Base-by-base conservation (phyloP, 495 filamentous ascomycete genomes). In the Hypoxylon cercidicola region DNA sequence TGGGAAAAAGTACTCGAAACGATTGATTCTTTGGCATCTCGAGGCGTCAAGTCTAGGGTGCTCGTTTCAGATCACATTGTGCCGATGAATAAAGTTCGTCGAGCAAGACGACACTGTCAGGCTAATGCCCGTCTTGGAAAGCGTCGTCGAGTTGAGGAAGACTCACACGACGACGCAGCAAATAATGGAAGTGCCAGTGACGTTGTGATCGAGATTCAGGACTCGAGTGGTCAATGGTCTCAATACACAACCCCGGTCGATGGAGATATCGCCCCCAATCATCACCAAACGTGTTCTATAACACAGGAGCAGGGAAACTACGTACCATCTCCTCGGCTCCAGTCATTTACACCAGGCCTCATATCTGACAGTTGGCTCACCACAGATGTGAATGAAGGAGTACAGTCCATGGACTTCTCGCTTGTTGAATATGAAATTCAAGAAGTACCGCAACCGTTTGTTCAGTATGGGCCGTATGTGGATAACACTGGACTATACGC, bases 61-160 rank as follows among this genome's bases (percentile, higher is more conserved):
- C 20, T 64, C 3, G 60, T 71, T 39, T 68, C 55, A 43, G 64
- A 55, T 10, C 55, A 64, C 28, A 28, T 52, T 13, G 35, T 68
- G 0, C 11, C 55, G 16, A 32, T 32, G 11, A 34, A 40, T 12
- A 67, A 39, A 30, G 37, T 71, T 16, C 10, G 55, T 18, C 43
- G 65, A 12, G 55, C 50, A n/a, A 62, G 45, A 28, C 54, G 65
- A 1, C 37, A 56, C 18, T 28, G 16, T 19, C 51, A 52, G 2
- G 16, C 19, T 1, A 11, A 46, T 12, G 15, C 3, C 15, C 43
- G n/a, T 0, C 39, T 15, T 19, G 13, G 16, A 1, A 68, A 56
- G 13, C 58, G 54, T 10, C 47, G 20, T 39, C 54, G 54, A 55
- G 7, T 15, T 0, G 54, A 55, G 18, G 1, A 16, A 7, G 30